These are phyloP conservation scores for Achlya hypogyna DNA, from an alignment of 352 stramenopile species.

Conservation along the genomic window DNA sequence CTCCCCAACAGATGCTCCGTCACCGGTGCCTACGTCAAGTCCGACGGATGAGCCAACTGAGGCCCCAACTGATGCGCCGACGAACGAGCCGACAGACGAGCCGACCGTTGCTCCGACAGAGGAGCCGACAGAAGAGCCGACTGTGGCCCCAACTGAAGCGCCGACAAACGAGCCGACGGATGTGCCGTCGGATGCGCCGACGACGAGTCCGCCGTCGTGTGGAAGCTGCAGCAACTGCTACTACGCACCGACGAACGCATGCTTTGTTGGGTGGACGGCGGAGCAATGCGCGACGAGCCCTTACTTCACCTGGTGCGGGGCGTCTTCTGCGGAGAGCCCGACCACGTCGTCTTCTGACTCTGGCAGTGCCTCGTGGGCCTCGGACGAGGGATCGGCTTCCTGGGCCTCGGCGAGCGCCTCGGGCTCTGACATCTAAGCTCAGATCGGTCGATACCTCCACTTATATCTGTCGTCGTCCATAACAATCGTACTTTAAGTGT, in stretches of 20 bases:
- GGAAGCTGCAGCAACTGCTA: slow-evolving; percentile 6
- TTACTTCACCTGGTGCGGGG: background rate
- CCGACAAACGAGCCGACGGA: background rate
- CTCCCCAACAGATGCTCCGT: background rate
- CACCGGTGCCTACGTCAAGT: background rate
- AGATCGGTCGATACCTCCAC: no score
- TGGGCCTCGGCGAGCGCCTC: no score
- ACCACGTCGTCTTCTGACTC: no score
- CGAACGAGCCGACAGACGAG: background rate
- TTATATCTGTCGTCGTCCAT: no score
- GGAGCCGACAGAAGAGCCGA: background rate
- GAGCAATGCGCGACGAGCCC: background rate
- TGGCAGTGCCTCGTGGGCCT: no score
- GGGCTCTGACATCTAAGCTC: no score
- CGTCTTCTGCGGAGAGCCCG: no score
- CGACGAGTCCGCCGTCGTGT: background rate
- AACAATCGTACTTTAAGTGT: no score
- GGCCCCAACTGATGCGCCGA: background rate
- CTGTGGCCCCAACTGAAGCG: background rate
- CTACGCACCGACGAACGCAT: slow-evolving; percentile 9
- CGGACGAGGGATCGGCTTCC: no score
- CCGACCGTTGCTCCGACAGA: background rate
- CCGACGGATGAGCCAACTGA: background rate
- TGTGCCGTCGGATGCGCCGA: no score
- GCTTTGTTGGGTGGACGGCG: slow-evolving; percentile 11